Evolutionary conservation across 1,139 yeast species (phyloP).

Genomic region (Lizanozyma gosingica): DNA sequence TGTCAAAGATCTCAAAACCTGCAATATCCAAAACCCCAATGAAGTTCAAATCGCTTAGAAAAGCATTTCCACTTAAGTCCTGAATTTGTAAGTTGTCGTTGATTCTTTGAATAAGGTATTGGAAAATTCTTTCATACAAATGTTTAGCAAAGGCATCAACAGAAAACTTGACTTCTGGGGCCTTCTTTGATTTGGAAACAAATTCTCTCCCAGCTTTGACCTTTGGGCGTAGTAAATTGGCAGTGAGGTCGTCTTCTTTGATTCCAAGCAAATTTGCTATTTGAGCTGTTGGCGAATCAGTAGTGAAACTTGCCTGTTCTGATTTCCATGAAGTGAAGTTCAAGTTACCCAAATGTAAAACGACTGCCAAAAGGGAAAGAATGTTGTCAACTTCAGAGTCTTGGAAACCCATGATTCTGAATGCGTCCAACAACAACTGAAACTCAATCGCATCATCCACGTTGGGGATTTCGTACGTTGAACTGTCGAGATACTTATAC

Average conservation of each 20-base stretch:
- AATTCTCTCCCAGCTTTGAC: slow-evolving; percentile 89
- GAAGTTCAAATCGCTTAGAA: slow-evolving; percentile 33
- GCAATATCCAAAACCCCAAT: slow-evolving; percentile 96
- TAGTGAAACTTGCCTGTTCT: slow-evolving; percentile 71
- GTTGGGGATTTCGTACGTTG: slow-evolving; percentile 49
- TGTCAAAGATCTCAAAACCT: slow-evolving; percentile 90
- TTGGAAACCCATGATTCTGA: slow-evolving; percentile 65
- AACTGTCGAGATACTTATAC: slow-evolving; percentile 47
- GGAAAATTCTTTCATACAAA: slow-evolving; percentile 77
- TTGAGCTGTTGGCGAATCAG: slow-evolving; percentile 42
- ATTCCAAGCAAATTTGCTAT: slow-evolving; percentile 64
- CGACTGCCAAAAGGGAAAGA: slow-evolving; percentile 62
- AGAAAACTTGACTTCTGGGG: slow-evolving; percentile 72
- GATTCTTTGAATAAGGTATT: slow-evolving; percentile 65
- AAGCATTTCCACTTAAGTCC: slow-evolving; percentile 10
- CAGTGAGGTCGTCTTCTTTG: slow-evolving; percentile 44
- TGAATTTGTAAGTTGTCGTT: slow-evolving; percentile 51
- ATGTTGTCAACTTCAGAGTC: slow-evolving; percentile 48
- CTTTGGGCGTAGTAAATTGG: slow-evolving; percentile 59
- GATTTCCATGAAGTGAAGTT: slow-evolving; percentile 62
- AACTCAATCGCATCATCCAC: slow-evolving; percentile 73
- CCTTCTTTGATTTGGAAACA: slow-evolving; percentile 71
- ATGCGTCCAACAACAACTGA: slow-evolving; percentile 49
- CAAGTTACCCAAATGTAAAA: slow-evolving; percentile 81
- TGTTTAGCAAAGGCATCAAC: slow-evolving; percentile 86